These are phyloP conservation scores for Flaveria sonorensis DNA, from an alignment of 129 eudicot genomes.

Conservation along the genomic window DNA sequence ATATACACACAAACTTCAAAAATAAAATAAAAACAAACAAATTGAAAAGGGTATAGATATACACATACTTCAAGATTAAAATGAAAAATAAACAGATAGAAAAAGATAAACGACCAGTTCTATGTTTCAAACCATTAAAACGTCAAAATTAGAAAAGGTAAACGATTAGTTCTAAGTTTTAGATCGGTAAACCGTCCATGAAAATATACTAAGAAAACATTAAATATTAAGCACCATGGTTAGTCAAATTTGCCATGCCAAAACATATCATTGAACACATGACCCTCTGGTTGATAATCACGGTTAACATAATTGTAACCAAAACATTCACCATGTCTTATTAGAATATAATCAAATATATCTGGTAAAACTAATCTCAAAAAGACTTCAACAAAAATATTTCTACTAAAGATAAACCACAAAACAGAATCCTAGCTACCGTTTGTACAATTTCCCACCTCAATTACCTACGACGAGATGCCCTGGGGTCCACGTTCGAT, in stretches of 20 bases:
- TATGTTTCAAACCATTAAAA: too few species aligned
- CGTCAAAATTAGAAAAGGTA: too few species aligned
- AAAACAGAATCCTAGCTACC: conserved; percentile 33
- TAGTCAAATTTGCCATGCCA: too few species aligned
- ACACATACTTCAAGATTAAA: too few species aligned
- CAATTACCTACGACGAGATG: conserved; percentile 32
- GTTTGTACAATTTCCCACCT: conserved; percentile 35
- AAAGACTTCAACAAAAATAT: conserved; percentile 23
- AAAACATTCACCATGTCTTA: conserved; percentile 31
- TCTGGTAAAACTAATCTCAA: conserved; percentile 23
- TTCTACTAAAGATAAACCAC: conserved; percentile 37
- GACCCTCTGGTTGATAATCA: conserved; percentile 24
- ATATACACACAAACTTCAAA: too few species aligned
- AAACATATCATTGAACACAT: not conserved
- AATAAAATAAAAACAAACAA: too few species aligned
- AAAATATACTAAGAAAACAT: not conserved
- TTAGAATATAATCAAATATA: conserved; percentile 16
- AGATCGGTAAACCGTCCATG: too few species aligned
- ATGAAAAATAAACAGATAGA: too few species aligned
- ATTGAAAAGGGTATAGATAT: too few species aligned
- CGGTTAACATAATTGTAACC: conserved; percentile 19
- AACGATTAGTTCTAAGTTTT: too few species aligned
- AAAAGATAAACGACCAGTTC: too few species aligned
- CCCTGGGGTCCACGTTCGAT: conserved; percentile 48
- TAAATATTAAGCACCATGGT: not conserved